Conservation (phyloP, 1,284 basidiomycete species). For the Cystobasidiaceae sp. region DNA sequence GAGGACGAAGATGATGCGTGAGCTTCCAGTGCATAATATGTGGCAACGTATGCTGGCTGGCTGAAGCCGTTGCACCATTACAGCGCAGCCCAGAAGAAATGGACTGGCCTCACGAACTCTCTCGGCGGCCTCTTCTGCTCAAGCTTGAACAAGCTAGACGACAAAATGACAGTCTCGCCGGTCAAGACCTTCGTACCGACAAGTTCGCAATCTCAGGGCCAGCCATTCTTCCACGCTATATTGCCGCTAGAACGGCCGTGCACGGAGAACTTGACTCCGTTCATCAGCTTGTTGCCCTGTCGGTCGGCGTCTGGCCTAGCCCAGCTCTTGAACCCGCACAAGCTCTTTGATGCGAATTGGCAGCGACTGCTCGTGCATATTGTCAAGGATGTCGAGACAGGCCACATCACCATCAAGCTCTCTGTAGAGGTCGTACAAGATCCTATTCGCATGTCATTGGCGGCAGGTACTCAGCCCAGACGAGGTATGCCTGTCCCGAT, state of each 20-base stretch:
- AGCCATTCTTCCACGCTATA: constrained; percentile 61
- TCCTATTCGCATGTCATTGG: constrained; percentile 58
- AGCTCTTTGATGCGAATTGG: constrained; percentile 79
- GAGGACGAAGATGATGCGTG: constrained; percentile 71
- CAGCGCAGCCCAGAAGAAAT: constrained; percentile 52
- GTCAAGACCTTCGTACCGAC: constrained; percentile 3
- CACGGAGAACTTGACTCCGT: constrained; percentile 94
- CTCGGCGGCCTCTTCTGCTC: constrained; percentile 92
- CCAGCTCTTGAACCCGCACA: constrained; percentile 74
- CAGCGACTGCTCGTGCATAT: constrained; percentile 73
- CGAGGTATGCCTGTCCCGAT: constrained; percentile 54
- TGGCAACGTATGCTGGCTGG: constrained; percentile 51
- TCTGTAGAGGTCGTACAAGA: constrained; percentile 78
- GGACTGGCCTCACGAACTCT: constrained; percentile 79
- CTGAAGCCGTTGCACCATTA: not conserved
- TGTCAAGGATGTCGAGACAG: constrained; percentile 33
- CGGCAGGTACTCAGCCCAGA: constrained; percentile 46
- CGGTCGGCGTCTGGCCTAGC: constrained; percentile 87
- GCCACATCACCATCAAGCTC: constrained; percentile 62
- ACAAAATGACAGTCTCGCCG: constrained; percentile 32
- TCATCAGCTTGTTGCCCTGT: constrained; percentile 89
- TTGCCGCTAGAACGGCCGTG: constrained; percentile 80
- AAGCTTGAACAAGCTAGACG: constrained; percentile 62
- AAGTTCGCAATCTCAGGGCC: not conserved
- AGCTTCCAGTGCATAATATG: constrained; percentile 67